Evolutionary conservation across 2,329 filamentous ascomycete species (phyloP).

Genomic region (Fusarium secorum): DNA sequence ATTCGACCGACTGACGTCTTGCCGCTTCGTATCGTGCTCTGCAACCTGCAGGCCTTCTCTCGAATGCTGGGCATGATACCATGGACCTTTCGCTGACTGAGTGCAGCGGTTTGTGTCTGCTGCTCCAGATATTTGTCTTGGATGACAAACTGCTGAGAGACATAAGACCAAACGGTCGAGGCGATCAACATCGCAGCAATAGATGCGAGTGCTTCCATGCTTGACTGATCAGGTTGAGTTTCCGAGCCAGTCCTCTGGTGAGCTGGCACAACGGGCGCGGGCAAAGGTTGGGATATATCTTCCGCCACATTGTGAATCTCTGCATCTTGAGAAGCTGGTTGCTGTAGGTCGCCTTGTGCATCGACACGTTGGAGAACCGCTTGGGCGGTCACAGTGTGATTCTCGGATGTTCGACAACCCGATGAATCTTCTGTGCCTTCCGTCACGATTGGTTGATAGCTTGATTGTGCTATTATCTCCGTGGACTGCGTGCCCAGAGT

Average conservation of each 20-base stretch:
- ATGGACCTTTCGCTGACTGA: not conserved
- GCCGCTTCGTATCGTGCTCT: slow-evolving; percentile 1
- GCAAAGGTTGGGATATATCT: slow-evolving; percentile 12
- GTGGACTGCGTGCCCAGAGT: not conserved
- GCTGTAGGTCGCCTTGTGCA: not conserved
- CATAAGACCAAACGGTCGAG: slow-evolving; percentile 14
- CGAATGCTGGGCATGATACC: not conserved
- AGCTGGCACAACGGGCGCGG: not conserved
- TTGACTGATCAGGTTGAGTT: not conserved
- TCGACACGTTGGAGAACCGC: not conserved
- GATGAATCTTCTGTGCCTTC: not conserved
- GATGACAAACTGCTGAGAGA: not conserved
- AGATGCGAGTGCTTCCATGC: not conserved
- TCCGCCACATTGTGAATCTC: slow-evolving; percentile 23
- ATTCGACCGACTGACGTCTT: slow-evolving; percentile 11
- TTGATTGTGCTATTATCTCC: not conserved
- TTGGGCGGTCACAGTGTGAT: not conserved
- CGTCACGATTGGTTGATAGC: not conserved
- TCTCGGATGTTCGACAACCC: not conserved
- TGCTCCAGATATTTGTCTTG: not conserved
- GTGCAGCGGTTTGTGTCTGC: not conserved
- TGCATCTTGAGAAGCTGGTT: slow-evolving; percentile 7
- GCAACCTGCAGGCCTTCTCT: not conserved
- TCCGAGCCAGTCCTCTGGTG: not conserved
- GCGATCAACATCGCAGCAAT: slow-evolving; percentile 13